A percentile compares a stretch with the other conserved stretches of the same genome.
These are phyloP conservation scores for Drosera capensis DNA, from an alignment of 148 eudicot genomes.

Conservation along the genomic window DNA sequence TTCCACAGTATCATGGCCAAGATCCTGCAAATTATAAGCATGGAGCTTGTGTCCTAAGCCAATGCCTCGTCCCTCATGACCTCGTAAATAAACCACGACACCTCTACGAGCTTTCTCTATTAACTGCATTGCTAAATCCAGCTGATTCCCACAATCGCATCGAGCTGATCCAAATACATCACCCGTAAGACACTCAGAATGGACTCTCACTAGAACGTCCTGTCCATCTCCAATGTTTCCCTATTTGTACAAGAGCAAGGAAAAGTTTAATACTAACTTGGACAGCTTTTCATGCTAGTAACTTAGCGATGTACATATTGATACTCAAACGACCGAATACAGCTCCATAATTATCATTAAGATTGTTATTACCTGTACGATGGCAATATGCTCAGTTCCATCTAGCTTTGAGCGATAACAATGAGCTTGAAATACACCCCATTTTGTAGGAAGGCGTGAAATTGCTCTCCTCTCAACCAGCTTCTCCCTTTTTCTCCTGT, in stretches of 20 bases:
- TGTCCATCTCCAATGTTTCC: constrained; percentile 68
- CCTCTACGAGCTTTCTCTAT: constrained; percentile 79
- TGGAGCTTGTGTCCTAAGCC: constrained; percentile 82
- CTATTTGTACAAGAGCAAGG: constrained; percentile 13
- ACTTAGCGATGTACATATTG: neutral
- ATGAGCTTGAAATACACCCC: constrained; percentile 69
- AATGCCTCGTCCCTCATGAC: constrained; percentile 96
- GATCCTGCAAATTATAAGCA: constrained; percentile 82
- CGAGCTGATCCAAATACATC: constrained; percentile 86
- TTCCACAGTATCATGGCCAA: constrained; percentile 91
- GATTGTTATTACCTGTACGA: constrained; percentile 43
- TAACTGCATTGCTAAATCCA: constrained; percentile 62
- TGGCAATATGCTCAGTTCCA: constrained; percentile 67
- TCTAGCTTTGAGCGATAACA: constrained; percentile 66
- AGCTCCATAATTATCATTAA: neutral
- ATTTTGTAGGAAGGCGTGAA: constrained; percentile 59
- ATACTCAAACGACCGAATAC: neutral
- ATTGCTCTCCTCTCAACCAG: constrained; percentile 58
- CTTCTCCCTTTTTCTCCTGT: constrained; percentile 74
- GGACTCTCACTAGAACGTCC: constrained; percentile 83
- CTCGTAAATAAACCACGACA: constrained; percentile 62
- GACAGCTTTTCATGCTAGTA: neutral
- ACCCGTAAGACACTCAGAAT: constrained; percentile 93
- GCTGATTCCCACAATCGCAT: constrained; percentile 86
- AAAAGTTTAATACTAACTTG: neutral